These are phyloP conservation scores for Aspergillus carbonarius DNA, from an alignment of 2,329 filamentous ascomycete species.

Conservation along the genomic window DNA sequence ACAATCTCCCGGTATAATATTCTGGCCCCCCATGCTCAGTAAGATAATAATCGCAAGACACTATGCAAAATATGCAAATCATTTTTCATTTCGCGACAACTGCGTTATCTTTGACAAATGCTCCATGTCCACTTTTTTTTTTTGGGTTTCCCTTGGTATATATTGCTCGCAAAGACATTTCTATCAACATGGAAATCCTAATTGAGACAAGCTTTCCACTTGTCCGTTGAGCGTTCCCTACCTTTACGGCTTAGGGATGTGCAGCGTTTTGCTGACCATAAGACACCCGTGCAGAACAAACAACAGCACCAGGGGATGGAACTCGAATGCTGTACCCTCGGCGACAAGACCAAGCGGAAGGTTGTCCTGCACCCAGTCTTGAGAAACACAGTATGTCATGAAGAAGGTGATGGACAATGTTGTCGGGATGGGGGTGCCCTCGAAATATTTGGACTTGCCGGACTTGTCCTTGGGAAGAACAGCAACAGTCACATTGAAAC, in stretches of 20 bases:
- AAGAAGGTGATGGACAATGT: slow-evolving; percentile 75
- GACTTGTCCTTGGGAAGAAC: slow-evolving; percentile 86
- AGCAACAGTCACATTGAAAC: slow-evolving; percentile 94
- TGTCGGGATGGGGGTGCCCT: slow-evolving; percentile 94
- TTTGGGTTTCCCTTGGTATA: slow-evolving; percentile 13
- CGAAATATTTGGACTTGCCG: slow-evolving; percentile 93
- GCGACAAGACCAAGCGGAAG: slow-evolving; percentile 74
- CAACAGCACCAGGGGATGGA: slow-evolving; percentile 77
- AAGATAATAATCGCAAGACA: not conserved
- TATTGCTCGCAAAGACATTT: slow-evolving; percentile 21
- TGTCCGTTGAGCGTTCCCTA: slow-evolving; percentile 11
- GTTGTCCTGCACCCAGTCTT: slow-evolving; percentile 74
- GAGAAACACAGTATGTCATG: slow-evolving; percentile 86
- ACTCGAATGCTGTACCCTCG: slow-evolving; percentile 68
- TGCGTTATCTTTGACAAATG: slow-evolving; percentile 17
- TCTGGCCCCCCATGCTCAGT: not conserved
- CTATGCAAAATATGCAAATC: slow-evolving; percentile 11
- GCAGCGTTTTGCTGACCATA: slow-evolving; percentile 94
- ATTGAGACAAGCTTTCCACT: slow-evolving; percentile 10
- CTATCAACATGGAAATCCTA: slow-evolving; percentile 15
- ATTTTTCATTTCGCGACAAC: slow-evolving; percentile 12
- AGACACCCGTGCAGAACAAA: slow-evolving; percentile 88
- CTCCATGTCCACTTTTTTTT: slow-evolving; percentile 11
- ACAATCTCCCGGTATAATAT: not conserved
- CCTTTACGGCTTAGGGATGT: slow-evolving; percentile 78